Conservation (phyloP, 306 rosid genomes). For the Trifolium repens region DNA sequence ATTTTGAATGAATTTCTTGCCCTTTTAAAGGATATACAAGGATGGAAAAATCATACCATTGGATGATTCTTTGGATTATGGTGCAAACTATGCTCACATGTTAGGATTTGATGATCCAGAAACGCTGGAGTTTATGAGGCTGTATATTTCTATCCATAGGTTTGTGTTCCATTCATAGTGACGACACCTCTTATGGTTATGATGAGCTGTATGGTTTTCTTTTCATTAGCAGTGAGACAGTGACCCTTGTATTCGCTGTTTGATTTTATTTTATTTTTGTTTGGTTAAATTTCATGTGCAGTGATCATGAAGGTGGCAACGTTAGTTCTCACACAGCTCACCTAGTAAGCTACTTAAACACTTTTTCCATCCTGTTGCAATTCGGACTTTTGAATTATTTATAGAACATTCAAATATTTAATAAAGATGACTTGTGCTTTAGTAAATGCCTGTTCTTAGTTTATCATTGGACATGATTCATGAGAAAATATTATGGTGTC, state of each 20-base stretch:
- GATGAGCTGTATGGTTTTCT: slow-evolving; percentile 24
- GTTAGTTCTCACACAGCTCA: slow-evolving; percentile 98
- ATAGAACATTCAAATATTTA: slow-evolving; percentile 9
- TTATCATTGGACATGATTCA: background rate
- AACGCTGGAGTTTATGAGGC: slow-evolving; percentile 96
- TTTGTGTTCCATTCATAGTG: slow-evolving; percentile 47
- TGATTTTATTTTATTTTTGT: background rate
- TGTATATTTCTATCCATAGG: slow-evolving; percentile 94
- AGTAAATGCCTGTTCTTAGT: slow-evolving; percentile 18
- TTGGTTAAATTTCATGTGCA: slow-evolving; percentile 50
- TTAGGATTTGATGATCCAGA: slow-evolving; percentile 88
- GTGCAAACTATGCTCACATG: slow-evolving; percentile 93
- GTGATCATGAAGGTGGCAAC: slow-evolving; percentile 99
- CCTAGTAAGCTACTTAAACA: slow-evolving; percentile 61
- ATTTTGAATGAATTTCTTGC: slow-evolving; percentile 42
- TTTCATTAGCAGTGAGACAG: slow-evolving; percentile 2
- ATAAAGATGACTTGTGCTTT: slow-evolving; percentile 9
- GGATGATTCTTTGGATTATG: slow-evolving; percentile 90
- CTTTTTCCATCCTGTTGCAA: slow-evolving; percentile 27
- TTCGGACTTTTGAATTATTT: slow-evolving; percentile 22
- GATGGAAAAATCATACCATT: slow-evolving; percentile 70
- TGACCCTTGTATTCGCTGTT: slow-evolving; percentile 20
- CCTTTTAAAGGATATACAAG: slow-evolving; percentile 76
- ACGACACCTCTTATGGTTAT: slow-evolving; percentile 7
- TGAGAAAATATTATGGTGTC: background rate